Evolutionary conservation across 202 grass and related monocot species (phyloP).

Genomic region (Bolboschoenoplectus hybrid): DNA sequence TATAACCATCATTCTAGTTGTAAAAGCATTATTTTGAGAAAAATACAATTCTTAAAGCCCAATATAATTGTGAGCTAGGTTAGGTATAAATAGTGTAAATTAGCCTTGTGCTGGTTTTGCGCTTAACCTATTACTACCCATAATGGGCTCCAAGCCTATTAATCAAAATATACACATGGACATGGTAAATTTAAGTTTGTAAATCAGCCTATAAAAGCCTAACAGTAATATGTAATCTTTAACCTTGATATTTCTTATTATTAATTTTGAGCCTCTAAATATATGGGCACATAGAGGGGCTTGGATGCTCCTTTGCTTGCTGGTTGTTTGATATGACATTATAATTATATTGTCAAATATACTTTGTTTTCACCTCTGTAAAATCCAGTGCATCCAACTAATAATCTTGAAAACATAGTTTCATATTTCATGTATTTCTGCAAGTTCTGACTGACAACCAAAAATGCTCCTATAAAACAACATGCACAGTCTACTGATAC

Average conservation of each 20-base stretch:
- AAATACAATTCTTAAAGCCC: not conserved
- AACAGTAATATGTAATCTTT: not conserved
- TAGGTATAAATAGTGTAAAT: not conserved
- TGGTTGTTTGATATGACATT: not conserved
- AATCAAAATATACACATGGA: not conserved
- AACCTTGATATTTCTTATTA: not conserved
- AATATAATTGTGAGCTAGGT: not conserved
- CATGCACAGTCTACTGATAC: not conserved
- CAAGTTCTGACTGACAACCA: not conserved
- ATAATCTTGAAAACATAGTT: not conserved
- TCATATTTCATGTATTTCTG: not conserved
- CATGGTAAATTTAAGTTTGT: not conserved
- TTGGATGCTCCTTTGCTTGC: not conserved
- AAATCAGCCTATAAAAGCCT: not conserved
- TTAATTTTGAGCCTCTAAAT: not conserved
- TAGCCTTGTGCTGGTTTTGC: not conserved
- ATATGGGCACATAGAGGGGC: not conserved
- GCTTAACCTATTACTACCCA: not conserved
- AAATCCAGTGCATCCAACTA: not conserved
- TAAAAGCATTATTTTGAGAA: too few species aligned
- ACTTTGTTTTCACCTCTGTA: constrained; percentile 23
- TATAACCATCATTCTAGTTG: too few species aligned
- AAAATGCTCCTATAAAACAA: not conserved
- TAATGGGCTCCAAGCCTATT: not conserved
- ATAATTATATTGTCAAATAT: too few species aligned